Percentiles rank a stretch among this genome's conserved stretches.
phyloP scores from a whole-genome alignment of 202 grass and related monocot genomes.

The Eragrostis tef region DNA sequence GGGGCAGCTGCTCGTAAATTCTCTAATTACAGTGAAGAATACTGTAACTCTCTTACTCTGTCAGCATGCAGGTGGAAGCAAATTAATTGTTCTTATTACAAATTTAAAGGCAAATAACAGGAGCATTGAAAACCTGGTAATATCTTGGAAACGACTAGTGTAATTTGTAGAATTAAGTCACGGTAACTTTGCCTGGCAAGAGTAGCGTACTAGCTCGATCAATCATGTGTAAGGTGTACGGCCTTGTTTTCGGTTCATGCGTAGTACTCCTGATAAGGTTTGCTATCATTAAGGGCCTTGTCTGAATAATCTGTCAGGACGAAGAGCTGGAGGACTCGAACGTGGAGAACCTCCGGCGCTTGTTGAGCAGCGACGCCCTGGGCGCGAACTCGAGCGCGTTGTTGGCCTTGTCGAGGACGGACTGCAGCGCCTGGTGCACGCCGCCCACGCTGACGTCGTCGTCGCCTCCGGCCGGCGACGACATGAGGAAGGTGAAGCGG shows the following conservation, averaged over 20 bases:
- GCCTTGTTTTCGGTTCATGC: neutral
- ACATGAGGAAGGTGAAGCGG: conserved; percentile 40
- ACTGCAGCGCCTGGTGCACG: conserved; percentile 61
- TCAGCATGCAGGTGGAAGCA: neutral
- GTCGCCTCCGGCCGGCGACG: conserved; percentile 14
- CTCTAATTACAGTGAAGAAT: neutral
- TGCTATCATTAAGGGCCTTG: too few relatives aligned
- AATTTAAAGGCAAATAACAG: neutral
- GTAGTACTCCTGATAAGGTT: neutral
- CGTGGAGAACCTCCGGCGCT: conserved; percentile 57
- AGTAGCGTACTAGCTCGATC: too few relatives aligned
- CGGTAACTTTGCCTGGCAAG: neutral
- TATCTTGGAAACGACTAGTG: neutral
- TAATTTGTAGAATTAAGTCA: neutral
- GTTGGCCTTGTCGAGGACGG: conserved; percentile 60
- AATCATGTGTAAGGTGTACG: too few relatives aligned
- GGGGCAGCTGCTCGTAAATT: neutral
- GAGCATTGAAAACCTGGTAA: neutral
- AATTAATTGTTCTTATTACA: conserved; percentile 4
- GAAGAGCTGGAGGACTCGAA: conserved; percentile 83
- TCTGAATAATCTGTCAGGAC: conserved; percentile 46
- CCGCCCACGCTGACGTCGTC: conserved; percentile 28
- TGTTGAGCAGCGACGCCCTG: conserved; percentile 59
- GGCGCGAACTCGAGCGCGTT: conserved; percentile 66
- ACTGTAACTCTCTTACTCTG: neutral